Conservation (phyloP, 1,139 yeast genomes). For the Geotrichum restrictum region DNA sequence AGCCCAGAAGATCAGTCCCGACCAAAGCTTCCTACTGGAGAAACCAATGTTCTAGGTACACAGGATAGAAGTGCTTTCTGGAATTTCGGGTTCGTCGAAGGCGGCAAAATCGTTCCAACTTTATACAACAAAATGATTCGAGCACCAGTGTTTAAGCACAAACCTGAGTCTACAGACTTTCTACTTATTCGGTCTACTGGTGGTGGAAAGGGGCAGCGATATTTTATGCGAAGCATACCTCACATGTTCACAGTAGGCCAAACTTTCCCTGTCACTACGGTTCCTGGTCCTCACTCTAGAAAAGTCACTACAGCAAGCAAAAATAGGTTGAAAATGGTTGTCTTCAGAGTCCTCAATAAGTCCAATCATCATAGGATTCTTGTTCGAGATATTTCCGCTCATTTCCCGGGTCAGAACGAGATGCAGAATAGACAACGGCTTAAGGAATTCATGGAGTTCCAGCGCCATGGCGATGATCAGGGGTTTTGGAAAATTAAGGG, state of each 20-base stretch:
- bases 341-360: conserved; percentile 77
- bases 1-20: conserved; percentile 77
- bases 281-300: conserved; percentile 97
- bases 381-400: conserved; percentile 83
- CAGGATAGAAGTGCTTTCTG: conserved; percentile 97
- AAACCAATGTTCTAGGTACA: conserved; percentile 89
- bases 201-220: conserved; percentile 53
- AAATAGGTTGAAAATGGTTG: conserved; percentile 89
- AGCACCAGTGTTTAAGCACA: conserved; percentile 92
- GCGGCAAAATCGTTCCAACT: conserved; percentile 91
- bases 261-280: conserved; percentile 85
- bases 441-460: conserved; percentile 97
- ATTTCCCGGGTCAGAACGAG: conserved; percentile 95
- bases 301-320: conserved; percentile 92
- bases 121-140: conserved; percentile 85
- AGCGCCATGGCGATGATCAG: conserved; percentile 89
- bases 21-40: conserved; percentile 88
- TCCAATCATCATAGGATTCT: conserved; percentile 70
- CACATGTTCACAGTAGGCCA: conserved; percentile 87
- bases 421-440: conserved; percentile 95
- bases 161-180: conserved; percentile 73
- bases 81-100: conserved; percentile 96
- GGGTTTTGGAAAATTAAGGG: conserved; percentile 91
- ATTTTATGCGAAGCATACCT: conserved; percentile 60
- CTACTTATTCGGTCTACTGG: conserved; percentile 77